phyloP scores from a whole-genome alignment of 2,329 filamentous ascomycete genomes.

The Aurifilum marmelostoma region DNA sequence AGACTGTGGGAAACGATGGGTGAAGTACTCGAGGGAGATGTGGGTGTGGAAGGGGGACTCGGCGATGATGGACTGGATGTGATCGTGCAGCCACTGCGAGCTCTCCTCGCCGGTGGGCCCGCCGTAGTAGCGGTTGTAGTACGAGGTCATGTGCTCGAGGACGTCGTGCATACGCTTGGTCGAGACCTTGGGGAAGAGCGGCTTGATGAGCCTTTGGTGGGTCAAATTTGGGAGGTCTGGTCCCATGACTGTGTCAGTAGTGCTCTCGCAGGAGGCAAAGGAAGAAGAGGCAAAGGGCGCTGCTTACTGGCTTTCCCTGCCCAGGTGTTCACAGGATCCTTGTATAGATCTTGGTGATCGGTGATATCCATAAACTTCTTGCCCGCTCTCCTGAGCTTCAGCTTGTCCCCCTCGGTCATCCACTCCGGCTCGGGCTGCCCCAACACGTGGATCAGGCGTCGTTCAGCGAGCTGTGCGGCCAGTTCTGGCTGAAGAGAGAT shows the following conservation, averaged over 20 bases:
- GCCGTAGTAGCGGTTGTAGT: slow-evolving; percentile 63
- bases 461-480: slow-evolving; percentile 39
- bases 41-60: slow-evolving; percentile 41
- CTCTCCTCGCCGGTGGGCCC: slow-evolving; percentile 39
- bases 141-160: slow-evolving; percentile 63
- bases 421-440: slow-evolving; percentile 65
- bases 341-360: slow-evolving; percentile 56
- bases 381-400: slow-evolving; percentile 66
- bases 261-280: not conserved
- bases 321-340: slow-evolving; percentile 28
- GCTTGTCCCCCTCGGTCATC: slow-evolving; percentile 76
- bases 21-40: slow-evolving; percentile 55
- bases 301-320: slow-evolving; percentile 39
- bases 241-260: not conserved
- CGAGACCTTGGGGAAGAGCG: slow-evolving; percentile 61
- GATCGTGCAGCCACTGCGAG: slow-evolving; percentile 42
- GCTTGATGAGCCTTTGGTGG: slow-evolving; percentile 58
- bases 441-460: slow-evolving; percentile 64
- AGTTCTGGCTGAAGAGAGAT: slow-evolving; percentile 24
- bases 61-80: slow-evolving; percentile 41
- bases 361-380: slow-evolving; percentile 77
- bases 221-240: slow-evolving; percentile 41
- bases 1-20: slow-evolving; percentile 70
- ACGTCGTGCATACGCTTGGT: slow-evolving; percentile 67
- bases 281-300: not conserved